Conservation (phyloP, 768 basidiomycete species). For the Suillus brevipes region DNA sequence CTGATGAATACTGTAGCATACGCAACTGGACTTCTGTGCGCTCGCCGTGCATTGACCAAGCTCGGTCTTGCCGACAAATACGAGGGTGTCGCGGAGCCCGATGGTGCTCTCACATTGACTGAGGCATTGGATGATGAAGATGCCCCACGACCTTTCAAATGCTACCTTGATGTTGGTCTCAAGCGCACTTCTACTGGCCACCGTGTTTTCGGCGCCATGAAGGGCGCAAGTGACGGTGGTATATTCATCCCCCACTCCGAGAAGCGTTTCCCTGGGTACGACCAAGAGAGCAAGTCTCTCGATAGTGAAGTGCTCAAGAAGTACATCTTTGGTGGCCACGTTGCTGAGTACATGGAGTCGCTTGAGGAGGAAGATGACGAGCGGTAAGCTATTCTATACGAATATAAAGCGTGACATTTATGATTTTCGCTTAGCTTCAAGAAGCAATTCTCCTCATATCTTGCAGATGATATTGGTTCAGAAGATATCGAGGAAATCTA, state of each 20-base stretch:
- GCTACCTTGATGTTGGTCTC: constrained; percentile 97
- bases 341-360: constrained; percentile 99
- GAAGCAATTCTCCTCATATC: constrained; percentile 95
- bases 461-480: constrained; percentile 92
- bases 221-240: constrained; percentile 97
- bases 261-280: constrained; percentile 97
- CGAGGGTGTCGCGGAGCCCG: constrained; percentile 88
- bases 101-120: constrained; percentile 81
- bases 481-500: constrained; percentile 98
- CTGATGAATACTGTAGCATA: constrained; percentile 58
- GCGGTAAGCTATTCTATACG: constrained; percentile 47
- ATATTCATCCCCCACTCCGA: constrained; percentile 98
- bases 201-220: constrained; percentile 97
- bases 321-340: constrained; percentile 97
- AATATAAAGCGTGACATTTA: constrained; percentile 9
- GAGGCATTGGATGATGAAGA: constrained; percentile 89
- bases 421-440: constrained; percentile 66
- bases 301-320: constrained; percentile 95
- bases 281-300: constrained; percentile 87
- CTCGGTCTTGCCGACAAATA: constrained; percentile 98
- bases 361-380: constrained; percentile 99
- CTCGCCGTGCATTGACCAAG: constrained; percentile 93
- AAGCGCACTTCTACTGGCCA: constrained; percentile 97
- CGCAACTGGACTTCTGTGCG: constrained; percentile 93
- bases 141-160: constrained; percentile 98